phyloP scores from a whole-genome alignment of 371 early-diverging fungal species.

The Apophysomyces elegans region DNA sequence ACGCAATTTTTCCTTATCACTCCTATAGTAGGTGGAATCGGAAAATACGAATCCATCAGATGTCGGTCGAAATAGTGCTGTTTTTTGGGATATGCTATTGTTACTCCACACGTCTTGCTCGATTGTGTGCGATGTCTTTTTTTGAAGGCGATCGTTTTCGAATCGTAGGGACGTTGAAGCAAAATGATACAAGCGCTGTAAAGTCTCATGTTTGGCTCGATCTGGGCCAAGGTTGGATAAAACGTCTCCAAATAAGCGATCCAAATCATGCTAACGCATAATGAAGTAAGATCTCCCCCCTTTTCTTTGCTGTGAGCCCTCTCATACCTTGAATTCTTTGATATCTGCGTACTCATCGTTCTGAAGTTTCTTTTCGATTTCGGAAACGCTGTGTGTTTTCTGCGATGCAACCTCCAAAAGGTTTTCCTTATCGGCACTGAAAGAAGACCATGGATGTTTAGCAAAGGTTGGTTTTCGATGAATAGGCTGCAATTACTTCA shows the following conservation, averaged over 20 bases:
- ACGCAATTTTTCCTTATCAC: slow-evolving; percentile 26
- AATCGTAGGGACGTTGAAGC: slow-evolving; percentile 17
- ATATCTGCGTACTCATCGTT: slow-evolving; percentile 7
- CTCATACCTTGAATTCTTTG: slow-evolving; percentile 17
- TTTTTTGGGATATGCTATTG: not conserved
- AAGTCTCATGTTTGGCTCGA: slow-evolving; percentile 9
- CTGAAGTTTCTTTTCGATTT: slow-evolving; percentile 12
- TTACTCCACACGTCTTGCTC: not conserved
- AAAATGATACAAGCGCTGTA: slow-evolving; percentile 14
- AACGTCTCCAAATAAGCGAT: slow-evolving; percentile 13
- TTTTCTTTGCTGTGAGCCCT: not conserved
- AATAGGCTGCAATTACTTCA: not conserved
- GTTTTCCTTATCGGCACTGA: not conserved
- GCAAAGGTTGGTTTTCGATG: not conserved
- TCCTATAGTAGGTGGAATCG: slow-evolving; percentile 24
- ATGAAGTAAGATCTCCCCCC: not conserved
- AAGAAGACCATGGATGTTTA: not conserved
- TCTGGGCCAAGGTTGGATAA: slow-evolving; percentile 10
- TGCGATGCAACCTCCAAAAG: not conserved
- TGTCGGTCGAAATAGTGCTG: slow-evolving; percentile 47
- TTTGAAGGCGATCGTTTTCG: slow-evolving; percentile 17
- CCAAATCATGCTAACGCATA: slow-evolving; percentile 15
- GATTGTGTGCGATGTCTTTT: not conserved
- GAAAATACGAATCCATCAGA: slow-evolving; percentile 49
- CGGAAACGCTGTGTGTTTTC: not conserved